Base-by-base conservation (phyloP, 2,329 filamentous ascomycete species). In the Fusarium sublunatum region DNA sequence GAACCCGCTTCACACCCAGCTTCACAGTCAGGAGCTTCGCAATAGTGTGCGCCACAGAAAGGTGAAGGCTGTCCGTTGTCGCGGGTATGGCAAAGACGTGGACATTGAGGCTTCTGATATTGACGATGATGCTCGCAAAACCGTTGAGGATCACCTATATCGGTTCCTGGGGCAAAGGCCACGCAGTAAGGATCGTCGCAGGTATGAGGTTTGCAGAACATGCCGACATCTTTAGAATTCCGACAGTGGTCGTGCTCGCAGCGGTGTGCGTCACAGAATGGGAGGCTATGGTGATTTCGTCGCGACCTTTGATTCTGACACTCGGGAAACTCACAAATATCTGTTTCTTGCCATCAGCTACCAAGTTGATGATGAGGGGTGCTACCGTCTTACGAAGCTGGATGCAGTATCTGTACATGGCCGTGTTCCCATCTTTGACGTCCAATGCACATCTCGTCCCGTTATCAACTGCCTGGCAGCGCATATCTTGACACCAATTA, bases 101-200 rank as follows among this genome's bases (percentile, higher is more conserved):
- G 40, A 41, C 73, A 75, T 7, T 62, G 58, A 0, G 45, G 48
- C 19, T 49, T 58, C 15, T 55, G 46, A 53, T 73, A 75, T 25
- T 61, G 62, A 15, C 72, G 64, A 32, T 75, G 73, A 2, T 69
- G 67, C 29, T 73, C 69, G 35, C 73, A 75, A 61, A 70, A 74
- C 5, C 64, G 58, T 11, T 59, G 52, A 3, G 63, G 47, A 13
- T 67, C 67, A 19, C 58, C 48, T 9, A 39, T 13, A 15, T 61
- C 61, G 29, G 41, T 65, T 2, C 58, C 67, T 22, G 59, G 48
- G 22, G 70, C 69, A 19, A 64, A 60, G 2, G 70, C 68, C 4
- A 59, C 50, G 39, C 73, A 75, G 39, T 63, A 61, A 26, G 48
- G 24, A 5, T 67, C 57, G 22, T 66, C 58, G 47, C 73, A 75